Evolutionary conservation across 1,139 yeast genomes (phyloP), one percentile per base, ranked within the genome.

Genomic region (Ogataea hybrid): DNA sequence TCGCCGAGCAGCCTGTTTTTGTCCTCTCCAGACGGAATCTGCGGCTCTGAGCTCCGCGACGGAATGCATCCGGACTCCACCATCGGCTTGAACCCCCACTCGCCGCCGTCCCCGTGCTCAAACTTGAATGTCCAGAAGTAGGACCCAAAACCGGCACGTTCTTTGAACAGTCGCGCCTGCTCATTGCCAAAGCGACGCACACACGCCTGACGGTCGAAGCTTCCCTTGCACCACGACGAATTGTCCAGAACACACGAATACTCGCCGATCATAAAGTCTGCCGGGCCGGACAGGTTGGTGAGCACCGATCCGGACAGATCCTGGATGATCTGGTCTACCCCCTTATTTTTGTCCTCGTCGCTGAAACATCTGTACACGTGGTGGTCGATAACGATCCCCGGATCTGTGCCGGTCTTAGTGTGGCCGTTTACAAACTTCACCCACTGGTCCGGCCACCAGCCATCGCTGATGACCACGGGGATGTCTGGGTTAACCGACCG

Each of bases 91-190:
- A 87, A 82, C 43, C 92, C 97, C 97, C 97, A 90, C 65, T 88
- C 96, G 9, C 97, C 97, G 30, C 97, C 97, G 56, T 83, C 84
- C 2, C 97, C 97, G 43, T 80, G 73, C 59, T 84, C 79, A 59
- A 90, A 90, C 63, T 87, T 88, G 62, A 68, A 85, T 1, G 96
- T 87, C 97, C 97, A 92, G 64, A 92, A 92, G 63, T 75, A 90
- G 41, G 77, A 72, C 0, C 97, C 97, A 42, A 79, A 74, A 5
- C 70, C 62, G 1, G 90, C 81, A 36, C 84, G 65, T 33, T 73
- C 57, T 9, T 59, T 56, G 53, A 84, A 75, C 4, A 75, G 50
- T 3, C 64, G 58, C 3, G 61, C 54, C 58, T 81, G 77, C 25
- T 58, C 62, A 16, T 61, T 58, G 47, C 83, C 84, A 53, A 61